A percentile compares a stretch with the other conserved stretches of the same genome.
These are phyloP conservation scores for Jamesozyma rosinii DNA, from an alignment of 805 yeast species.

Conservation along the genomic window DNA sequence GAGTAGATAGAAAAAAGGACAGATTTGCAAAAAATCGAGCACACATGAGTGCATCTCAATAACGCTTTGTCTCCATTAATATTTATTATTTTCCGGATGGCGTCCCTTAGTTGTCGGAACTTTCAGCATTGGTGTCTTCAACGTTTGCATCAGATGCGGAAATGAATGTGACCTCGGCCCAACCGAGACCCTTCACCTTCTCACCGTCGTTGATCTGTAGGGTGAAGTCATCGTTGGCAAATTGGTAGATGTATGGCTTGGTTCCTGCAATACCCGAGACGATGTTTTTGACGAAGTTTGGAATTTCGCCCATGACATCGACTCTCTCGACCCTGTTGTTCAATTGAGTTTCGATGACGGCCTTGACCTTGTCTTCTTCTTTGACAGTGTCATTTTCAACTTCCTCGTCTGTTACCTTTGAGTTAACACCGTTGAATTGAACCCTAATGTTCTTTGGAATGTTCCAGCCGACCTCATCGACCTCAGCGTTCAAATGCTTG, in stretches of 20 bases:
- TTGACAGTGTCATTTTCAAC: conserved; percentile 21
- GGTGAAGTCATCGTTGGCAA: conserved; percentile 44
- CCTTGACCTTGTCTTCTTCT: conserved; percentile 34
- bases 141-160: conserved; percentile 23
- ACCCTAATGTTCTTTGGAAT: conserved; percentile 65
- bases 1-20: background rate
- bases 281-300: conserved; percentile 83
- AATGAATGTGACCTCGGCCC: conserved; percentile 30
- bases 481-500: conserved; percentile 44
- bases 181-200: conserved; percentile 22
- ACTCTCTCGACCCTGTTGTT: conserved; percentile 70
- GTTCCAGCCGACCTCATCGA: conserved; percentile 87
- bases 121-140: conserved; percentile 1
- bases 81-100: background rate
- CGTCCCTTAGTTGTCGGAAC: background rate
- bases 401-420: conserved; percentile 37
- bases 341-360: conserved; percentile 52
- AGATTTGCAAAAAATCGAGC: no score
- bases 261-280: conserved; percentile 94
- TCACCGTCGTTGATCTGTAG: conserved; percentile 17
- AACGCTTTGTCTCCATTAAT: background rate
- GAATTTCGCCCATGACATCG: conserved; percentile 96
- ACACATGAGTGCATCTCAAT: background rate
- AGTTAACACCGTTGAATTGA: conserved; percentile 42
- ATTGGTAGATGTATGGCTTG: conserved; percentile 94